Base-by-base conservation (phyloP, 2,329 filamentous ascomycete genomes). In the Scedosporium apiospermum region DNA sequence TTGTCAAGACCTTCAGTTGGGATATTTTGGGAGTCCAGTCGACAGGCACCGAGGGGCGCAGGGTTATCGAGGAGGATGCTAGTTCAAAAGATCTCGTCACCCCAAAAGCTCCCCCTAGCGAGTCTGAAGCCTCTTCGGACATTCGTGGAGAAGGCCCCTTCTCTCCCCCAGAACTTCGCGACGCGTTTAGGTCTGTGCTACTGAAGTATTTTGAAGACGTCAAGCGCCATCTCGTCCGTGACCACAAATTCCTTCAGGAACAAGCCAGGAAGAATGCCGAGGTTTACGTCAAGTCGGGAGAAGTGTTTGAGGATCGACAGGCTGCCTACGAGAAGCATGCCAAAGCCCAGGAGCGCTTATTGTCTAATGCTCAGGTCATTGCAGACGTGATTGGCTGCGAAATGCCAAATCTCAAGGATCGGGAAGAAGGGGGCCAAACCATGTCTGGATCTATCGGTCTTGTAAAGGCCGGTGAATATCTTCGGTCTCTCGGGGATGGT, bases 281-380 rank as follows among this genome's bases (percentile, higher is more conserved):
- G 74, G 95, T 93, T 5, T 99, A 99, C 69, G 93, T 99, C 69
- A 97, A 97, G 71, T 98, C 95, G 44, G 95, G 95, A 2, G 95
- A 99, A 72, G 93, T 99, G 4, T 98, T 99, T 66, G 95, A 99
- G 72, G 95, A 99, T 71, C 89, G 95, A 60, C 95, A 99, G 72
- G 86, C 92, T 62, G 98, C 93, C 71, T 96, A 96, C 68, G 96
- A 99, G 73, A 97, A 93, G 74, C 89, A 95, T 68, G 81, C 93
- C 63, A 99, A 98, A 74, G 83, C 89, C 0, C 91, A 98, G 71
- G 95, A 99, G 72, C 92, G 93, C 67, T 82, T 99, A 3, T 82
- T 96, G 27, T 80, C 91, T 23, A 98, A 96, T 73, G 92, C 93
- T 0, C 96, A 99, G 71, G 85, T 93, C 18, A 81, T 99, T 64